A percentile compares a stretch with the other conserved stretches of the same genome.
Evolutionary conservation across 495 filamentous ascomycete genomes (phyloP).

Genomic region (Daldinia loculata): DNA sequence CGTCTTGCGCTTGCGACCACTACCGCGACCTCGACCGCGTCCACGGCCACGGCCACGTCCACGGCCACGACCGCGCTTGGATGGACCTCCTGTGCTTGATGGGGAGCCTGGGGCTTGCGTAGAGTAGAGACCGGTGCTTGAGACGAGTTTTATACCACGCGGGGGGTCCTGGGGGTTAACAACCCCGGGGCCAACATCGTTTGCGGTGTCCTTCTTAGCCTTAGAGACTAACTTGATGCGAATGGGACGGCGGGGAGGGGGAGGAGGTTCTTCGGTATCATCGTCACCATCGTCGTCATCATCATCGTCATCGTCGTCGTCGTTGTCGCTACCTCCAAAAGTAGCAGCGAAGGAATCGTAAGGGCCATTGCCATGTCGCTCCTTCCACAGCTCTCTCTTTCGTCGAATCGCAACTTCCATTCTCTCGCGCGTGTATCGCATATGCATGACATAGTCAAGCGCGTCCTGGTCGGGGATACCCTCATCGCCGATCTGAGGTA

Average conservation of each 20-base stretch:
- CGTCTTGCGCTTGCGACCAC: neutral
- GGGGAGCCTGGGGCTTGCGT: neutral
- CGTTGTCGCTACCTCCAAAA: neutral
- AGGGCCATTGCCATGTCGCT: too few relatives aligned
- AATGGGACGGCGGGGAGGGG: neutral
- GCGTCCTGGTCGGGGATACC: slow-evolving; percentile 9
- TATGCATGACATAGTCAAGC: neutral
- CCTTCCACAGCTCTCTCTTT: neutral
- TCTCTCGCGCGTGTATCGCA: neutral
- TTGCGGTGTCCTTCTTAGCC: neutral
- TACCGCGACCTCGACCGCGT: neutral
- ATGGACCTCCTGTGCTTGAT: neutral
- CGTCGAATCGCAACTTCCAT: neutral
- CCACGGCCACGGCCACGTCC: neutral
- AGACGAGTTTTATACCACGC: neutral
- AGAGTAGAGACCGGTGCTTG: neutral
- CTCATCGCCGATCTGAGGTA: slow-evolving; percentile 5
- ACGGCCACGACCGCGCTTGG: neutral
- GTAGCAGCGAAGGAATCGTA: neutral
- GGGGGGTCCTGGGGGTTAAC: neutral
- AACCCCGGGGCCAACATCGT: neutral
- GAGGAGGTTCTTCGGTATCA: neutral
- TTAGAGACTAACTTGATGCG: neutral
- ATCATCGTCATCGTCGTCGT: neutral
- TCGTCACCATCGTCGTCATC: neutral